These are phyloP conservation scores for Byssochlamys sp. DNA, from an alignment of 2,329 filamentous ascomycete genomes.

Conservation along the genomic window DNA sequence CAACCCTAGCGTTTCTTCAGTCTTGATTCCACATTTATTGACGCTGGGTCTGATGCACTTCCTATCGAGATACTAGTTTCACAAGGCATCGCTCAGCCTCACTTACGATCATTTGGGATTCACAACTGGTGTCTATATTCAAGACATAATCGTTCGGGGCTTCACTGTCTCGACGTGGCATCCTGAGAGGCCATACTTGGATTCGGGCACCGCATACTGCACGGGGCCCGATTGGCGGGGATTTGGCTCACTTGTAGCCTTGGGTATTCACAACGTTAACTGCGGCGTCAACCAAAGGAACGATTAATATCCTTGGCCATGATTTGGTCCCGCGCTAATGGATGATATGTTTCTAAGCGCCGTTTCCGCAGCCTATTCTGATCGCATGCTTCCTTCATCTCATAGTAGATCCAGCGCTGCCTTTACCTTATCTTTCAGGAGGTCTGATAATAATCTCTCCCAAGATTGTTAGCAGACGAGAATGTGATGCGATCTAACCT, in stretches of 20 bases:
- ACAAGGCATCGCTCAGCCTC: neutral
- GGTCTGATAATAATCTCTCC: neutral
- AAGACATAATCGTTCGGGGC: neutral
- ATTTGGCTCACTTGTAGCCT: neutral
- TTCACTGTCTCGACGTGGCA: neutral
- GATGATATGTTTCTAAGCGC: neutral
- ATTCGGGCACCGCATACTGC: neutral
- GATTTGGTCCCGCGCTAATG: neutral
- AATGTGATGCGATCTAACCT: too few relatives aligned
- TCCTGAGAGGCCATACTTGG: neutral
- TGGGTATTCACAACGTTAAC: neutral
- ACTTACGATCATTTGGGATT: neutral
- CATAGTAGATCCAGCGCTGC: neutral
- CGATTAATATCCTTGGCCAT: neutral
- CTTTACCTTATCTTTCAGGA: neutral
- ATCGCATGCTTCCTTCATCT: neutral
- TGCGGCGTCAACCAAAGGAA: neutral
- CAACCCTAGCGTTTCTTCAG: too few relatives aligned
- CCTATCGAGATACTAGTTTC: neutral
- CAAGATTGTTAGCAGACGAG: too few relatives aligned
- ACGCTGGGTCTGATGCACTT: too few relatives aligned
- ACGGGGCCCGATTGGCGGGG: neutral
- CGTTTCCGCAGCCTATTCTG: neutral
- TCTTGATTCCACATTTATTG: too few relatives aligned
- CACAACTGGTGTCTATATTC: neutral